Evolutionary conservation across 2,329 filamentous ascomycete genomes (phyloP), one percentile per base, ranked within the genome.

Genomic region (Aspergillus latus): DNA sequence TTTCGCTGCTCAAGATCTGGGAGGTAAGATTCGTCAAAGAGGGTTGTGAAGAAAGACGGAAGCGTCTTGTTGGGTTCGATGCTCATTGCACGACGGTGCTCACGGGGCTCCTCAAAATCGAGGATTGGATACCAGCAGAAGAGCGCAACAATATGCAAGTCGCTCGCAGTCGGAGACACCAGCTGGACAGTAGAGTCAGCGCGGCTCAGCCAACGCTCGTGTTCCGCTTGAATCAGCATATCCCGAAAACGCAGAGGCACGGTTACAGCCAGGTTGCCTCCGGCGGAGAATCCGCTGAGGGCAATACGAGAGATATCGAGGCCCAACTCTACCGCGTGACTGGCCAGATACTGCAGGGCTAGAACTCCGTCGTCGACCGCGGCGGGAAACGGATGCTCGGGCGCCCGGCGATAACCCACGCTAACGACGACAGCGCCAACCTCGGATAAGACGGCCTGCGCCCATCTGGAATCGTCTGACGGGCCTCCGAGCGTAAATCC

Each of bases 321-420:
- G 37, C 80, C 78, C 32, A 87, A 69, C 50, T 84, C 81, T 4
- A 76, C 71, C 0, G 83, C 82, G 64, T 86, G 74, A 30, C 78
- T 71, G 34, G 82, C 78, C 4, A 87, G 75, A 68, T 83, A 86
- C 4, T 85, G 72, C 16, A 88, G 71, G 1, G 84, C 82, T 56
- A 85, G 83, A 5, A 84, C 84, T 16, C 84, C 83, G 59, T 88
- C 84, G 61, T 87, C 84, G 2, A 87, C 84, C 0, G 84, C 83
- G 0, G 80, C 83, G 1, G 84, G 84, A 62, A 87, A 87, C 0
- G 84, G 83, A 58, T 80, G 72, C 65, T 87, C 84, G 3, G 84
- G 84, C 0, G 84, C 84, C 15, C 80, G 77, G 13, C 84, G 79
- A 64, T 87, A 87, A 56, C 82, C 81, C 54, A 87, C 84, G 57